Percentiles rank a stretch among this genome's conserved stretches.
Conservation (phyloP, 2,329 filamentous ascomycete genomes). For the Verticillium nonalfalfae region DNA sequence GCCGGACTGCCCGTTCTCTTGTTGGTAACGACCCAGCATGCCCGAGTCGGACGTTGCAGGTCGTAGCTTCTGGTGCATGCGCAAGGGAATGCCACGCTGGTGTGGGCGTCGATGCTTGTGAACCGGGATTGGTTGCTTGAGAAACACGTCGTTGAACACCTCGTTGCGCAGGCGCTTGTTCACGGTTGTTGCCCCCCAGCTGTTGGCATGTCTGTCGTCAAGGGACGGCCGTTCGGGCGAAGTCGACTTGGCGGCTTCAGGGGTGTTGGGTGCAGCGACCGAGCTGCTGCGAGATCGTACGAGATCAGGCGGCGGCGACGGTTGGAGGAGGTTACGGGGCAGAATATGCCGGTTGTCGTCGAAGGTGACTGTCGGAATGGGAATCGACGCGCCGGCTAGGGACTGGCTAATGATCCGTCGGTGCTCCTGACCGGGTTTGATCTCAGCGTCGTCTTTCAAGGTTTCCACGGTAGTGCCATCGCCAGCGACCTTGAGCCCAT, state of each 20-base stretch:
- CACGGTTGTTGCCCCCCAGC: conserved; percentile 88
- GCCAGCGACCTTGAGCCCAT: conserved; percentile 3
- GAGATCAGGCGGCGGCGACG: conserved; percentile 33
- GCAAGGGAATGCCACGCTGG: conserved; percentile 55
- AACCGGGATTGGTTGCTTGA: conserved; percentile 74
- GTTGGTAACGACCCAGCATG: conserved; percentile 16
- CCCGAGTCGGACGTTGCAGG: conserved; percentile 38
- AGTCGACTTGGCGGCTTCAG: conserved; percentile 1
- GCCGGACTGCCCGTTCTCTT: conserved; percentile 7
- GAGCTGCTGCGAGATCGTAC: conserved; percentile 28
- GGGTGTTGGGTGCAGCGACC: conserved; percentile 16
- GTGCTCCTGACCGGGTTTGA: conserved; percentile 6
- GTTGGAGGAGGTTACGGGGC: conserved; percentile 72
- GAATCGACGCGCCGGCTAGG: conserved; percentile 55
- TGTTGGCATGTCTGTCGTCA: conserved; percentile 53
- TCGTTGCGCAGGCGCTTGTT: conserved; percentile 85
- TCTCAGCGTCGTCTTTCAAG: conserved; percentile 6
- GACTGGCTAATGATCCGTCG: conserved; percentile 64
- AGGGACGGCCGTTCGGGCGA: conserved; percentile 32
- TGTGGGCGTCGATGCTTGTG: conserved; percentile 70
- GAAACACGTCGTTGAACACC: conserved; percentile 86
- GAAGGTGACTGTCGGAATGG: conserved; percentile 85
- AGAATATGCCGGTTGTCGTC: conserved; percentile 93
- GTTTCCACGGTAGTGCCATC: not conserved
- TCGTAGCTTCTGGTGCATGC: conserved; percentile 35